Evolutionary conservation across 371 early-diverging fungal genomes (phyloP).

Genomic region (Apophysomyces variabilis): DNA sequence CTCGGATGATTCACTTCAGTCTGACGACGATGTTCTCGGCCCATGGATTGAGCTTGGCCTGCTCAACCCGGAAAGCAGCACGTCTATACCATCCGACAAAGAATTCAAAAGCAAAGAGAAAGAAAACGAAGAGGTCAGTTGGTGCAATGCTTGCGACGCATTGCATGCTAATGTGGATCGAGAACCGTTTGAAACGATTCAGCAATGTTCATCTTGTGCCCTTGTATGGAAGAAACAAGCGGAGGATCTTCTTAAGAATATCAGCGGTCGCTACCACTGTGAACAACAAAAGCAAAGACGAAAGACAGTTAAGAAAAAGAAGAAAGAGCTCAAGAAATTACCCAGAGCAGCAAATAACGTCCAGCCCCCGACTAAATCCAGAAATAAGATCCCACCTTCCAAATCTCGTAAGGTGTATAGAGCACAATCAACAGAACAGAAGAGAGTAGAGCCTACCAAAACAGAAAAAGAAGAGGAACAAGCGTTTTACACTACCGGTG

Average conservation of each 20-base stretch:
- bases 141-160: slow-evolving; percentile 15
- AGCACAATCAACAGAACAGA: not conserved
- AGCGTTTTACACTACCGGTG: slow-evolving; percentile 51
- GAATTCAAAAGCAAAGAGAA: not conserved
- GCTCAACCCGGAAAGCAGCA: slow-evolving; percentile 8
- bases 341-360: not conserved
- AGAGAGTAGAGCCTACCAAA: not conserved
- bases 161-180: not conserved
- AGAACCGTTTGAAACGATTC: not conserved
- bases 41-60: slow-evolving; percentile 42
- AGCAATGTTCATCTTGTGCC: not conserved
- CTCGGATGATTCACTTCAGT: slow-evolving; percentile 36
- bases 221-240: not conserved
- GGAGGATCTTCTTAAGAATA: not conserved
- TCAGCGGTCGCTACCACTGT: slow-evolving; percentile 3
- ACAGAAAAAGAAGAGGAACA: slow-evolving; percentile 9
- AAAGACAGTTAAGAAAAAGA: slow-evolving; percentile 12
- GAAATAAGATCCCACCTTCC: slow-evolving; percentile 8
- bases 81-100: not conserved
- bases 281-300: slow-evolving; percentile 18
- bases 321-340: not conserved
- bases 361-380: not conserved
- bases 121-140: not conserved
- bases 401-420: slow-evolving; percentile 1
- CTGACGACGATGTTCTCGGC: slow-evolving; percentile 47